Base-by-base conservation (phyloP, 495 filamentous ascomycete genomes). In the Hypoxylon lienhwacheense region DNA sequence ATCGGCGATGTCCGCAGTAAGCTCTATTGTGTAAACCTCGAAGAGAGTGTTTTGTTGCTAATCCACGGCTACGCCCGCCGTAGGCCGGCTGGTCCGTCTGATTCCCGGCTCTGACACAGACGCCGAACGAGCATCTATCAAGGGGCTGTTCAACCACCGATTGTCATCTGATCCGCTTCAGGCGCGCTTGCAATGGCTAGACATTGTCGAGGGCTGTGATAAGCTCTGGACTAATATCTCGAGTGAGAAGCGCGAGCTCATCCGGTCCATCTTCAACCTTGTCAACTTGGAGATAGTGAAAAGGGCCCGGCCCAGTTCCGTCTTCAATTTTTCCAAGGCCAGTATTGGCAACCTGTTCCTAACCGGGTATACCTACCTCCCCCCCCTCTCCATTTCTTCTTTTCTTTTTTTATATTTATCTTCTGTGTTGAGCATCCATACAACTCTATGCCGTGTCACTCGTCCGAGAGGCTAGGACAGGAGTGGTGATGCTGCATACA, bases 281-380 rank as follows among this genome's bases (percentile, higher is more conserved):
- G 70, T 96, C 16, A 95, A 97, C 61, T 70, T 95, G 35, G 92
- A 97, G 70, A 91, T 97, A 47, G 79, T 95, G 43, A 97, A 96
- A 73, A 79, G 90, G 6, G 79, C 86, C 21, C 77, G 93, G 7
- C 88, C 88, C 3, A 80, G 77, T 14, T 87, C 83, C 19, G 85
- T 84, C 15, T 97, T 96, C 68, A 88, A 93, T 69, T 97, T 96
- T 65, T 82, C 87, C 19, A 83, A 83, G 20, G 93, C 92, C 6
- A 89, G 86, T 43, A 86, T 96, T n/a, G 92, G 92, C 14, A 97
- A 97, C 66, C 71, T 97, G 21, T 97, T 97, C 70, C 71, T 97
- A 43, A 96, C 93, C 6, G 85, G 74, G 69, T 75, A 63, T 4
- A 66, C 55, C 8, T 31, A 26, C n/a, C 12, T 3, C 15, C 17